Conservation (phyloP, 805 yeast species). For the Jamesozyma lodderae region DNA sequence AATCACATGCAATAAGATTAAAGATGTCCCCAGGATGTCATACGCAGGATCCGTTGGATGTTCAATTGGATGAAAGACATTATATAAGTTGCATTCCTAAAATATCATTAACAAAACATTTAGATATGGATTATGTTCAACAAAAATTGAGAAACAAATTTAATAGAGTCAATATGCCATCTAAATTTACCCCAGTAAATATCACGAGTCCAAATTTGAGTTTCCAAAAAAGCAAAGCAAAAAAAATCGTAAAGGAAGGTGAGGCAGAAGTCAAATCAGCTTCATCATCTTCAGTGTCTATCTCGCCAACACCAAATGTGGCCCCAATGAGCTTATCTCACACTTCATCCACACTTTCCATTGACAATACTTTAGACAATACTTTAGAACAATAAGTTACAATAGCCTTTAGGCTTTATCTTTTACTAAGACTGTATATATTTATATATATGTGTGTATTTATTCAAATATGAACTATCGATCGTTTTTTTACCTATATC, state of each 20-base stretch:
- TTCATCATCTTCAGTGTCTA: constrained; percentile 2
- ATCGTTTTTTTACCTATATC: too few species aligned
- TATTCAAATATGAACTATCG: background rate
- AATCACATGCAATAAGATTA: constrained; percentile 81
- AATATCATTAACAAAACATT: constrained; percentile 79
- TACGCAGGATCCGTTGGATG: constrained; percentile 94
- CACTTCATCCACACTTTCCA: constrained; percentile 13
- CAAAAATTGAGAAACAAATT: constrained; percentile 76
- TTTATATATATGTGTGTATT: background rate
- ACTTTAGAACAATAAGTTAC: too few species aligned
- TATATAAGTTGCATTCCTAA: constrained; percentile 94
- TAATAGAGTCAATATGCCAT: constrained; percentile 80
- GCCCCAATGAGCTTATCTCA: constrained; percentile 6
- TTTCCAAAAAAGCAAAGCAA: constrained; percentile 15
- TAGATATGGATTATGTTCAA: constrained; percentile 82
- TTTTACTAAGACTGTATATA: background rate
- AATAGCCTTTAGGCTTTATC: too few species aligned
- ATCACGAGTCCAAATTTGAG: constrained; percentile 55
- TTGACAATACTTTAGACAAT: constrained; percentile 10
- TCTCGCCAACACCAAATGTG: constrained; percentile 5
- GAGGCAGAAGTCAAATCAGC: background rate
- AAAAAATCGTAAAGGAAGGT: background rate
- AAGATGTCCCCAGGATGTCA: constrained; percentile 98
- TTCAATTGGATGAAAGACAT: constrained; percentile 90
- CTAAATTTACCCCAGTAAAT: constrained; percentile 82